Evolutionary conservation across 192 early-diverging fungal species (phyloP).

Genomic region (Thamnidium elegans): DNA sequence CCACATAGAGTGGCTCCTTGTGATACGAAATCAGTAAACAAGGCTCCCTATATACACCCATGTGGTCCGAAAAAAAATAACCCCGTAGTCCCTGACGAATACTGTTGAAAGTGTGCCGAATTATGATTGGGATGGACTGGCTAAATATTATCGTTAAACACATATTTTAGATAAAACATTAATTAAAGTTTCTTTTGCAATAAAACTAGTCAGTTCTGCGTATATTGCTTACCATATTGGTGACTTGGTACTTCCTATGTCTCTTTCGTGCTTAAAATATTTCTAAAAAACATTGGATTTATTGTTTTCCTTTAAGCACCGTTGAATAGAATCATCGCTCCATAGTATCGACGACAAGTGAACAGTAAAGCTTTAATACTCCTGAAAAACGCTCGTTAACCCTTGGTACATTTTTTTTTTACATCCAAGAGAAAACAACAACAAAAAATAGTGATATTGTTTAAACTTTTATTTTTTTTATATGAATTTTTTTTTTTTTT

Average conservation of each 20-base stretch:
- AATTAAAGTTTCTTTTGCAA: too few relatives aligned
- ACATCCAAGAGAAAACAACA: constrained; percentile 5
- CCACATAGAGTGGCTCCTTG: too few relatives aligned
- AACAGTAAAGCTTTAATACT: constrained; percentile 6
- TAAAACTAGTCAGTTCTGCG: constrained; percentile 4
- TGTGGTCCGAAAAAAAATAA: too few relatives aligned
- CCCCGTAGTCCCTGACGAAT: too few relatives aligned
- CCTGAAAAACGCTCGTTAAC: neutral
- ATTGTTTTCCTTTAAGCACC: constrained; percentile 10
- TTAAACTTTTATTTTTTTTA: too few relatives aligned
- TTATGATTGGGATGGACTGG: neutral
- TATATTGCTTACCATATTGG: constrained; percentile 6
- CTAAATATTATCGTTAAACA: too few relatives aligned
- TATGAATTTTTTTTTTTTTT: too few relatives aligned
- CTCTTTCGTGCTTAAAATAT: neutral
- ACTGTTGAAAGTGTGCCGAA: too few relatives aligned
- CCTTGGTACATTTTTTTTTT: constrained; percentile 11
- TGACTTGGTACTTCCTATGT: constrained; percentile 11
- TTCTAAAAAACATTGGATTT: constrained; percentile 7
- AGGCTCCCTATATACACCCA: too few relatives aligned
- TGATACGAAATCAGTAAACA: too few relatives aligned
- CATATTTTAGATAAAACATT: too few relatives aligned
- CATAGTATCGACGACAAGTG: neutral
- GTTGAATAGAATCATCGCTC: neutral
- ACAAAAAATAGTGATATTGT: neutral